Percentiles rank a stretch among this genome's conserved stretches.
phyloP scores from a whole-genome alignment of 177 flowering plant species.

The Vitis hybrid region DNA sequence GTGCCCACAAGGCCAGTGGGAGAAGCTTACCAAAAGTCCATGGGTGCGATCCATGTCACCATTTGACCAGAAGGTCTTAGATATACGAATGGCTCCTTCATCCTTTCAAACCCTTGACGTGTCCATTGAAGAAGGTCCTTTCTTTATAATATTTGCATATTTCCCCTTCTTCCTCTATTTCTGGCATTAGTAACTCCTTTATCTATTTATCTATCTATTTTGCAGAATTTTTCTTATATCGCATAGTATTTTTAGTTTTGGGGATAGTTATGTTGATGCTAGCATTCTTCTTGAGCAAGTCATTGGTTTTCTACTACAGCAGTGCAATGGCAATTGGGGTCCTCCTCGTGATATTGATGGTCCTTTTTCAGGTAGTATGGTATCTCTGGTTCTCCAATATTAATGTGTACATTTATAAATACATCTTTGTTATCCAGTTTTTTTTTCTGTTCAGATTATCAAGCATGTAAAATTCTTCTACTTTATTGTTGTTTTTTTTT shows the following conservation, averaged over 20 bases:
- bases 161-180: constrained; percentile 1
- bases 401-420: too few relatives aligned
- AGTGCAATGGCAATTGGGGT: constrained; percentile 86
- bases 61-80: constrained; percentile 72
- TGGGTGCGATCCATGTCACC: constrained; percentile 83
- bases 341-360: constrained; percentile 73
- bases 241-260: constrained; percentile 51
- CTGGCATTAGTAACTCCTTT: neutral
- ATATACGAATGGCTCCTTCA: constrained; percentile 49
- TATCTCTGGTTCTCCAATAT: neutral
- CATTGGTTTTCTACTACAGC: constrained; percentile 73
- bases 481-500: too few relatives aligned
- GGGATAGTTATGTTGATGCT: constrained; percentile 57
- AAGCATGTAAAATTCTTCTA: too few relatives aligned
- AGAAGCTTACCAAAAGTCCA: constrained; percentile 63
- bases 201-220: constrained; percentile 6
- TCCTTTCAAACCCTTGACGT: constrained; percentile 46
- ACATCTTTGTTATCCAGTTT: neutral
- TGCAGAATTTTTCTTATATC: constrained; percentile 69
- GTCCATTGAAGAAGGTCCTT: constrained; percentile 63
- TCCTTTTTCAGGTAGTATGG: constrained; percentile 84
- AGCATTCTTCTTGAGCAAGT: constrained; percentile 69
- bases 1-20: constrained; percentile 79
- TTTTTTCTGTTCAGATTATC: neutral
- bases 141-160: constrained; percentile 1